Percentiles rank a stretch among this genome's conserved stretches.
Conservation (phyloP, 352 stramenopile species). For the Phytophthora pseudosyringae region DNA sequence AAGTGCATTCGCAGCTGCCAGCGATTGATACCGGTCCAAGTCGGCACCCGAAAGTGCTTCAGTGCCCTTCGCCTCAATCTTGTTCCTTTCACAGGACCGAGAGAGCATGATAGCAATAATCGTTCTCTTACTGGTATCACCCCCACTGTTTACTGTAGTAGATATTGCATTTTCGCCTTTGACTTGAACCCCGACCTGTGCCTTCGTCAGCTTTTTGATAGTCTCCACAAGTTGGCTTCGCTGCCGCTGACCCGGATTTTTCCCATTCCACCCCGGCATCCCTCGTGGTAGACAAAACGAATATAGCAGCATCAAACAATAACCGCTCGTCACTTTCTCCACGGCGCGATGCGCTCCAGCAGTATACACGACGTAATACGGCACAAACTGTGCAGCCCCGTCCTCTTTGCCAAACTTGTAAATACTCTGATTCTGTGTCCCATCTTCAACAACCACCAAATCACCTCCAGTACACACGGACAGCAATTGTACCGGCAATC, state of each 20-base stretch:
- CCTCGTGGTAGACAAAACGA: constrained; percentile 9
- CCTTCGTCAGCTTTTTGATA: constrained; percentile 4
- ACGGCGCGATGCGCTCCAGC: constrained; percentile 1
- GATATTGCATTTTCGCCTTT: constrained; percentile 7
- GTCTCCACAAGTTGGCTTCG: constrained; percentile 7
- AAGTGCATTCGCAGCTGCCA: constrained; percentile 12
- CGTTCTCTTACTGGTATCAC: background rate
- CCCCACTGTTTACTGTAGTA: background rate
- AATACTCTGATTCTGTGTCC: background rate
- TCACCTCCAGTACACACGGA: constrained; percentile 13
- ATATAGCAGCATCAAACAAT: constrained; percentile 14
- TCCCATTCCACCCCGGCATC: constrained; percentile 1
- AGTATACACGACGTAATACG: constrained; percentile 17
- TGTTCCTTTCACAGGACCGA: background rate
- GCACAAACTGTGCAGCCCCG: constrained; percentile 11
- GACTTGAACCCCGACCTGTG: background rate
- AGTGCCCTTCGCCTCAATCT: constrained; percentile 6
- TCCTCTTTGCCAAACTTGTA: constrained; percentile 18
- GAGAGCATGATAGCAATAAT: constrained; percentile 16
- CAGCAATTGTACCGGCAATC: constrained; percentile 14
- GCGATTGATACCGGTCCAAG: constrained; percentile 2
- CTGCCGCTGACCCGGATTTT: constrained; percentile 1
- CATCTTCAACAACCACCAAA: constrained; percentile 9
- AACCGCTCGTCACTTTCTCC: constrained; percentile 18
- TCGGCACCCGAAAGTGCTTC: constrained; percentile 9